Percentiles rank a stretch among this genome's conserved stretches.
phyloP scores from a whole-genome alignment of 2,329 filamentous ascomycete species.

The Aphanocladium album region DNA sequence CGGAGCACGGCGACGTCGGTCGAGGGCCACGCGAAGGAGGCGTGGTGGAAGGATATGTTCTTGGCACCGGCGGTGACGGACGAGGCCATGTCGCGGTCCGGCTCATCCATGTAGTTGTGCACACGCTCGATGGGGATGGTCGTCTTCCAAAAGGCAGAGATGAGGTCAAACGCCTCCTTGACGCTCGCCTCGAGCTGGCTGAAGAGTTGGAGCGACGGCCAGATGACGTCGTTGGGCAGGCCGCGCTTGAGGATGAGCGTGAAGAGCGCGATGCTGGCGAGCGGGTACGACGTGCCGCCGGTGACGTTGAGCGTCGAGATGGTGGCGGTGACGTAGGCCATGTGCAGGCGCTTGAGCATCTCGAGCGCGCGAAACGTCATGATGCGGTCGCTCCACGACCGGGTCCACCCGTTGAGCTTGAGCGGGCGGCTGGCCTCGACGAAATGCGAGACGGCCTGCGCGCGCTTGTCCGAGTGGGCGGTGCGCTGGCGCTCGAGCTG shows the following conservation, averaged over 20 bases:
- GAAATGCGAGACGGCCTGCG: constrained; percentile 79
- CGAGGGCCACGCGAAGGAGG: constrained; percentile 77
- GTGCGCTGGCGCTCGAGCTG: constrained; percentile 67
- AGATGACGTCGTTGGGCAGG: constrained; percentile 75
- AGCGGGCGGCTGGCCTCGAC: constrained; percentile 76
- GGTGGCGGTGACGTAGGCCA: constrained; percentile 32
- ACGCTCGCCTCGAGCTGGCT: constrained; percentile 67
- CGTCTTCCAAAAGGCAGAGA: constrained; percentile 74
- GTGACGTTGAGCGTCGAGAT: constrained; percentile 67
- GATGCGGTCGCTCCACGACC: constrained; percentile 31
- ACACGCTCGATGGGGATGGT: constrained; percentile 78
- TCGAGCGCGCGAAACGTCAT: constrained; percentile 30
- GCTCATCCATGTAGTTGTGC: constrained; percentile 81
- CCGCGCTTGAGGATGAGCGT: constrained; percentile 64
- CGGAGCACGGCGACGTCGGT: constrained; percentile 48
- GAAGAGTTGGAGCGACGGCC: constrained; percentile 80
- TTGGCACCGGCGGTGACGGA: constrained; percentile 27
- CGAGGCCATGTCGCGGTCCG: constrained; percentile 59
- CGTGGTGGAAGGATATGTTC: constrained; percentile 53
- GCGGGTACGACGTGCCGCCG: constrained; percentile 69
- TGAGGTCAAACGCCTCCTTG: constrained; percentile 67
- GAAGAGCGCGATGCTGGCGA: constrained; percentile 77
- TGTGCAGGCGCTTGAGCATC: constrained; percentile 33
- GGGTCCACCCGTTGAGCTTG: constrained; percentile 37
- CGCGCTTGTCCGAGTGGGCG: constrained; percentile 67